phyloP scores from a whole-genome alignment of 140 eudicot species.

The Oenanthe javanica region DNA sequence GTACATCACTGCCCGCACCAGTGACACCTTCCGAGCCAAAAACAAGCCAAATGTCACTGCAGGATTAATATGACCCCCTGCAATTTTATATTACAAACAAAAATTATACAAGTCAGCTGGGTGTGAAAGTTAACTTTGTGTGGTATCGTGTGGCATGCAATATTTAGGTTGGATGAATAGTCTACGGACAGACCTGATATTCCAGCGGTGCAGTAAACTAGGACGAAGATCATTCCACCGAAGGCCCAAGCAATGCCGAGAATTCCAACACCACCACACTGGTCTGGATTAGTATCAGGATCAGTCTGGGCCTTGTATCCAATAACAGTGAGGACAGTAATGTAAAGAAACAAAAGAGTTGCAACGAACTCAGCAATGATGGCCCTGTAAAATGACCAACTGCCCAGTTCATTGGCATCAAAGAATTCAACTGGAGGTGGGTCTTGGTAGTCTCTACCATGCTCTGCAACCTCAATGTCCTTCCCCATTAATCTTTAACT shows the following conservation, averaged over 20 bases:
- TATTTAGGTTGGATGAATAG: too few species aligned
- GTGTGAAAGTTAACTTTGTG: too few species aligned
- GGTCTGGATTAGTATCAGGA: background rate
- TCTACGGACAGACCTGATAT: background rate
- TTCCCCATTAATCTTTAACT: background rate
- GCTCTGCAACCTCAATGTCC: background rate
- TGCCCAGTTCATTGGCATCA: background rate
- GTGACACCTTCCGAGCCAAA: conserved; percentile 12
- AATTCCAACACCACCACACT: conserved; percentile 8
- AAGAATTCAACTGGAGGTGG: conserved; percentile 8
- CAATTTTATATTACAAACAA: background rate
- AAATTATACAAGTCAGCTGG: background rate
- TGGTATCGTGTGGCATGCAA: background rate
- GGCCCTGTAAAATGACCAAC: conserved; percentile 10
- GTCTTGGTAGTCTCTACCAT: conserved; percentile 6
- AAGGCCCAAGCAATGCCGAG: conserved; percentile 15
- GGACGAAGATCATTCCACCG: conserved; percentile 13
- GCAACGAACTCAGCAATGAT: background rate
- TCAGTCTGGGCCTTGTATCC: conserved; percentile 11
- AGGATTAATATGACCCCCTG: conserved; percentile 12
- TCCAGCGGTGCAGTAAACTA: conserved; percentile 11
- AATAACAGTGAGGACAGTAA: conserved; percentile 1
- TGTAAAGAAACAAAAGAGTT: background rate
- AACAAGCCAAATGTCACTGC: conserved; percentile 11
- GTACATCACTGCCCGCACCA: conserved; percentile 11